Evolutionary conservation across 805 yeast species (phyloP).

Genomic region (Starmerella riodocensis): DNA sequence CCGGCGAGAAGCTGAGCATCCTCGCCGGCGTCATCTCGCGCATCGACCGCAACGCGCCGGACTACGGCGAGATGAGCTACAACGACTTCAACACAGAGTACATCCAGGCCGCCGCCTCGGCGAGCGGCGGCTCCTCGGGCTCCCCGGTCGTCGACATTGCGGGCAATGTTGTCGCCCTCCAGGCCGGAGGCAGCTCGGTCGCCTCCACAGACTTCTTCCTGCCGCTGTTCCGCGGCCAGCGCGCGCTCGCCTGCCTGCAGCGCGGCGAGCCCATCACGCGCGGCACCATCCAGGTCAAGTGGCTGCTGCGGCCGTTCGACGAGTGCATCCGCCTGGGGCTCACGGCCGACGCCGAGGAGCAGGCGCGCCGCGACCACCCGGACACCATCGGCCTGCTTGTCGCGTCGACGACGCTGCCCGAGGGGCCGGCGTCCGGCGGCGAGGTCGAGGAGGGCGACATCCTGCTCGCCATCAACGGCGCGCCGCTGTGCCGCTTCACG

Average conservation of each 20-base stretch:
- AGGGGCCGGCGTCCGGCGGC: slow-evolving; percentile 56
- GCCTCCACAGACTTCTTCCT: slow-evolving; percentile 88
- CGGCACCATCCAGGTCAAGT: slow-evolving; percentile 86
- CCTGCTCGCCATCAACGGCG: slow-evolving; percentile 57
- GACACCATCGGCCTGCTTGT: slow-evolving; percentile 67
- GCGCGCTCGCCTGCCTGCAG: slow-evolving; percentile 71
- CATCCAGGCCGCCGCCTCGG: slow-evolving; percentile 91
- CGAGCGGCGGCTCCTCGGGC: slow-evolving; percentile 92
- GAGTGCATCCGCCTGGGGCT: slow-evolving; percentile 82
- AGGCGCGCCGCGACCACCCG: slow-evolving; percentile 58
- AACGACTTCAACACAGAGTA: slow-evolving; percentile 90
- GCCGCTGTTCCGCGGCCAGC: slow-evolving; percentile 68
- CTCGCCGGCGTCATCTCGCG: slow-evolving; percentile 73
- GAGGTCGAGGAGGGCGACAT: slow-evolving; percentile 75
- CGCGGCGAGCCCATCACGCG: slow-evolving; percentile 47
- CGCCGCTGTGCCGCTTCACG: slow-evolving; percentile 52
- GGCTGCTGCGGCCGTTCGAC: slow-evolving; percentile 77
- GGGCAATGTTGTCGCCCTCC: slow-evolving; percentile 79
- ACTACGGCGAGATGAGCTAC: slow-evolving; percentile 74
- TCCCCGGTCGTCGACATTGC: slow-evolving; percentile 88
- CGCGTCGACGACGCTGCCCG: slow-evolving; percentile 67
- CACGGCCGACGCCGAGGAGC: slow-evolving; percentile 55
- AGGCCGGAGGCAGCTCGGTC: slow-evolving; percentile 86
- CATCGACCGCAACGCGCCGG: slow-evolving; percentile 87
- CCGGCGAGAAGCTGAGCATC: slow-evolving; percentile 85